Evolutionary conservation across 2,329 filamentous ascomycete species (phyloP).

Genomic region (Ascosphaera acerosa): DNA sequence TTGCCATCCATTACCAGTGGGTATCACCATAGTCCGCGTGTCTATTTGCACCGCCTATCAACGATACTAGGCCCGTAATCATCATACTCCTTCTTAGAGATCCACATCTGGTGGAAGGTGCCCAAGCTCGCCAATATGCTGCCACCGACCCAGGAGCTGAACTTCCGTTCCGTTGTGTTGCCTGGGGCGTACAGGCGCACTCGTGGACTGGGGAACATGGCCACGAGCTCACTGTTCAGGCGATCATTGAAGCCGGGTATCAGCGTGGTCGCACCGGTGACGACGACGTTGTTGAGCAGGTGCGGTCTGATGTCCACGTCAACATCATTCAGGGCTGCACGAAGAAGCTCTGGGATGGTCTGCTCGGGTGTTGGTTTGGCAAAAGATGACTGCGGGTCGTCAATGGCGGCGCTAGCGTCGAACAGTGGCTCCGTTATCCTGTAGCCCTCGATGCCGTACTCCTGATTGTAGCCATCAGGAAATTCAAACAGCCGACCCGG

Average conservation of each 20-base stretch:
- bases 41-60: conserved; percentile 83
- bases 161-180: conserved; percentile 66
- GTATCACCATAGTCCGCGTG: too few relatives aligned
- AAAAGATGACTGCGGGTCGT: conserved; percentile 19
- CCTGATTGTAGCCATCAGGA: conserved; percentile 87
- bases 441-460: conserved; percentile 77
- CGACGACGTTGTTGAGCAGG: conserved; percentile 69
- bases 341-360: conserved; percentile 64
- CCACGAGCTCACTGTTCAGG: conserved; percentile 57
- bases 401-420: conserved; percentile 53
- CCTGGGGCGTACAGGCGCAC: conserved; percentile 76
- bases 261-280: conserved; percentile 69
- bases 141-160: conserved; percentile 87
- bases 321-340: conserved; percentile 47
- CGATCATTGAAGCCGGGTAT: conserved; percentile 83
- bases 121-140: conserved; percentile 88
- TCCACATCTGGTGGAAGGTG: conserved; percentile 99
- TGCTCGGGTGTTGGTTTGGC: conserved; percentile 39
- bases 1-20: too few relatives aligned
- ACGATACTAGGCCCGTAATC: conserved; percentile 79
- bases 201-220: conserved; percentile 59
- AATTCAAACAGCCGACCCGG: conserved; percentile 86
- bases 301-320: conserved; percentile 73
- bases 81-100: conserved; percentile 89
- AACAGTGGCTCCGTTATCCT: conserved; percentile 72